Conservation (phyloP, 257 asterid genomes). For the Nicotiana knightiana region DNA sequence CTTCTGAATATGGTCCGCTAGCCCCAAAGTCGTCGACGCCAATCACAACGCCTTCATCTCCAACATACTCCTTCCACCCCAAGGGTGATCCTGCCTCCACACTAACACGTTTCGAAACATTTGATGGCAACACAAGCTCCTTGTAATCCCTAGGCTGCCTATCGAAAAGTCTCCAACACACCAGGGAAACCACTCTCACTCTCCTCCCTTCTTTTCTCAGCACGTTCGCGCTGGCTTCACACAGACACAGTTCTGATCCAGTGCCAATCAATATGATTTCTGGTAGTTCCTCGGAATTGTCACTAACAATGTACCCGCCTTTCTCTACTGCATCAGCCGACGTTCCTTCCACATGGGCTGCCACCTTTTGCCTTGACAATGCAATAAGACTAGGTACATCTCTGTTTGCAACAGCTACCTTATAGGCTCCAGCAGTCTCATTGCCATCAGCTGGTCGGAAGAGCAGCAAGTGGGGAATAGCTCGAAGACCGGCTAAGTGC, state of each 20-base stretch:
- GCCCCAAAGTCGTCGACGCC: slow-evolving; percentile 46
- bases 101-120: slow-evolving; percentile 30
- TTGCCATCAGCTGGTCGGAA: slow-evolving; percentile 57
- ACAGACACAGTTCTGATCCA: slow-evolving; percentile 42
- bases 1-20: slow-evolving; percentile 39
- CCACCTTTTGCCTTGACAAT: slow-evolving; percentile 42
- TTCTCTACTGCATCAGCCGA: slow-evolving; percentile 29
- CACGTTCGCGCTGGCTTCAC: slow-evolving; percentile 29
- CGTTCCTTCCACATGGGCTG: slow-evolving; percentile 38
- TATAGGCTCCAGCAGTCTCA: slow-evolving; percentile 49
- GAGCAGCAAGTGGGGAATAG: slow-evolving; percentile 41
- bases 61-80: slow-evolving; percentile 55
- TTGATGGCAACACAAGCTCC: slow-evolving; percentile 37
- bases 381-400: slow-evolving; percentile 34
- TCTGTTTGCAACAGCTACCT: slow-evolving; percentile 31
- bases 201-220: slow-evolving; percentile 42
- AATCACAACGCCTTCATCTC: slow-evolving; percentile 31
- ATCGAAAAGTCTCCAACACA: slow-evolving; percentile 53
- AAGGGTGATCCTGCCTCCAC: slow-evolving; percentile 49
- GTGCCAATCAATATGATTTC: slow-evolving; percentile 49
- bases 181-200: slow-evolving; percentile 49
- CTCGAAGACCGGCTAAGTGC: slow-evolving; percentile 51
- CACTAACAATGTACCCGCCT: slow-evolving; percentile 48
- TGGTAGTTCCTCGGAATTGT: slow-evolving; percentile 32
- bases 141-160: slow-evolving; percentile 32